These are phyloP conservation scores for Talaromyces sp. DNA, from an alignment of 2,329 filamentous ascomycete species.

Conservation along the genomic window DNA sequence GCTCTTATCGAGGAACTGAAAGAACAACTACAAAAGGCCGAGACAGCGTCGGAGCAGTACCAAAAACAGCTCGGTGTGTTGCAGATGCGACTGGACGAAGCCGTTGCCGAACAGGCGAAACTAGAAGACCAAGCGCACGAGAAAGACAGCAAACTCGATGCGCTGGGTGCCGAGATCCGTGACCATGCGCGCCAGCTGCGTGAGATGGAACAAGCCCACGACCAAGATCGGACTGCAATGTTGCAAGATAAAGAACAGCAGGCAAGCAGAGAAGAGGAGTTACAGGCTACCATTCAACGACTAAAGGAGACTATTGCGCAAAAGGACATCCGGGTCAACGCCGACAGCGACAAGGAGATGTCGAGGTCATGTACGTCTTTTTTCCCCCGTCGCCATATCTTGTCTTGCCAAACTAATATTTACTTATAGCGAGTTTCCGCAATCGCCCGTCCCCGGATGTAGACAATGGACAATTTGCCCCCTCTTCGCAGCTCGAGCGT, in stretches of 20 bases:
- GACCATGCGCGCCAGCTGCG: constrained; percentile 77
- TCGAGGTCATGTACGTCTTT: constrained; percentile 47
- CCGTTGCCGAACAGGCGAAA: constrained; percentile 73
- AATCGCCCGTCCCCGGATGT: constrained; percentile 56
- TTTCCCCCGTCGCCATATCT: background rate
- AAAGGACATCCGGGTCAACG: constrained; percentile 54
- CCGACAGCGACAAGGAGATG: constrained; percentile 47
- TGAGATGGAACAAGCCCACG: constrained; percentile 89
- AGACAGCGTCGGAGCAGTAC: constrained; percentile 69
- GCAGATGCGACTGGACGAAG: constrained; percentile 80
- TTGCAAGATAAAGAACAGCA: constrained; percentile 91
- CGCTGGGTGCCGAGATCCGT: constrained; percentile 75
- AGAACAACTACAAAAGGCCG: constrained; percentile 73
- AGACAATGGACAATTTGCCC: constrained; percentile 76
- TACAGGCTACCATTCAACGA: constrained; percentile 83
- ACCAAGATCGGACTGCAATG: constrained; percentile 79
- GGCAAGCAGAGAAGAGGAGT: constrained; percentile 75
- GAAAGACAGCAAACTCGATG: constrained; percentile 75
- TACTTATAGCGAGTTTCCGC: constrained; percentile 37
- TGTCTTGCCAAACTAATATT: background rate
- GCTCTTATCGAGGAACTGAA: constrained; percentile 79
- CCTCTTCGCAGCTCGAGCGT: constrained; percentile 74
- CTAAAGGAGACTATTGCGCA: constrained; percentile 85
- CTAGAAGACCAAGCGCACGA: constrained; percentile 86
- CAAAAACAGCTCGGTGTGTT: constrained; percentile 81